Percentiles rank a stretch among this genome's conserved stretches.
Conservation (phyloP, 176 grass and related monocot species). For the Oryza meridionalis region DNA sequence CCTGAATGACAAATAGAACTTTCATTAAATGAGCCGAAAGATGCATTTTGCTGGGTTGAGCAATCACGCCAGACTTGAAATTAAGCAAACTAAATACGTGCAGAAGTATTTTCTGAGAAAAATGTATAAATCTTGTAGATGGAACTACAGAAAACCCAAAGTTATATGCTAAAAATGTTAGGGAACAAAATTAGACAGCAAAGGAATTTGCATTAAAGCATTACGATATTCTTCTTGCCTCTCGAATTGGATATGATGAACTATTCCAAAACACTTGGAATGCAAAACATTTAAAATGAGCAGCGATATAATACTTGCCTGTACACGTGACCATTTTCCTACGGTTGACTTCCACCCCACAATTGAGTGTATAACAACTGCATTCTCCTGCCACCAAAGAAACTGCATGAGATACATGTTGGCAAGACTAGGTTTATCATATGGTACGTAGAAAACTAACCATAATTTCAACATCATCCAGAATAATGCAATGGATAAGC, state of each 20-base stretch:
- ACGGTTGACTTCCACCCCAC: constrained; percentile 96
- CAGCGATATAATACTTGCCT: constrained; percentile 55
- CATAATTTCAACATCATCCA: constrained; percentile 99
- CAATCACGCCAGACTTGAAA: neutral
- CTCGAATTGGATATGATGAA: constrained; percentile 9
- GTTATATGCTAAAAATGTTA: neutral
- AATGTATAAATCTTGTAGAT: constrained; percentile 12
- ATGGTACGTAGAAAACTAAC: constrained; percentile 45
- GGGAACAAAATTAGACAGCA: constrained; percentile 9
- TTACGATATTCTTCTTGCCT: neutral
- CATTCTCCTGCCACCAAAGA: constrained; percentile 82
- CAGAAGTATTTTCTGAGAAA: neutral
- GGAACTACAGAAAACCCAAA: constrained; percentile 22
- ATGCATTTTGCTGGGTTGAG: neutral
- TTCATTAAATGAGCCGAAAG: constrained; percentile 18
- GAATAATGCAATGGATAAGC: constrained; percentile 97
- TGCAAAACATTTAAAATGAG: neutral
- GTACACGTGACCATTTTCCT: constrained; percentile 98
- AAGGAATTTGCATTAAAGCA: constrained; percentile 22
- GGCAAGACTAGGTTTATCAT: constrained; percentile 17
- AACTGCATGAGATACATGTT: constrained; percentile 28
- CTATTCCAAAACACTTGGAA: neutral
- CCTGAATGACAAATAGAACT: constrained; percentile 62
- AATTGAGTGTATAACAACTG: constrained; percentile 96
- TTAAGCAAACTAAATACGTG: neutral